Base-by-base conservation (phyloP, 2,329 filamentous ascomycete species). In the Aspergillus latus region DNA sequence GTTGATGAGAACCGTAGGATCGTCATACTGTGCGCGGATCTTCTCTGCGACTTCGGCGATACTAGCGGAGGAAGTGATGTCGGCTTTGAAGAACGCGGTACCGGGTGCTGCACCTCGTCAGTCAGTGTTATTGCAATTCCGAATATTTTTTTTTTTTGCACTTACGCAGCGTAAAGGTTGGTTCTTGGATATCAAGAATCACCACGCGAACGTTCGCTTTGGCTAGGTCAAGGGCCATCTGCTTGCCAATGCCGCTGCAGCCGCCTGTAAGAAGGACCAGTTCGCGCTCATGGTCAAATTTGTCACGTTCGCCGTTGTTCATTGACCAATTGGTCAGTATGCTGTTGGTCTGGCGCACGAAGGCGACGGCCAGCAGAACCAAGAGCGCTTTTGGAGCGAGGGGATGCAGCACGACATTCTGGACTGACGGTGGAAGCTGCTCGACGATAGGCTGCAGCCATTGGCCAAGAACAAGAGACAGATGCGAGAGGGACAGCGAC, bases 1-100 rank as follows among this genome's bases (percentile, higher is more conserved):
- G 68, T 81, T 81, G 61, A 81, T 70, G 34, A 81, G 66, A 6
- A 80, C 76, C 4, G 74, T 77, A 1, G 78, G 77, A 16, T 78
- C 69, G 39, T 77, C 77, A 26, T 76, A 69, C 5, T 70, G 61
- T 1, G 60, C 58, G 28, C 76, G 72, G 59, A 80, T 77, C 11
- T 70, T 58, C 26, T 66, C 61, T 3, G 74, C 78, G 1, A 72
- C 68, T 7, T 62, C 56, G 26, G 66, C 64, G 47, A 75, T 65
- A 48, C 58, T 68, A 11, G 61, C 62, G 0, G 70, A 66, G 26
- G 66, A 70, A 36, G 74, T 75, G 57, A 77, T 71, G 60, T 76
- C 69, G 36, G 64, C 63, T 44, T 68, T 63, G 62, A 75, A 75
- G 65, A 74, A 76, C n/a, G 37, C 37, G 28, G 40, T 39, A 15